Base-by-base conservation (phyloP, 2,329 filamentous ascomycete genomes). In the Alternaria triticimaculans region DNA sequence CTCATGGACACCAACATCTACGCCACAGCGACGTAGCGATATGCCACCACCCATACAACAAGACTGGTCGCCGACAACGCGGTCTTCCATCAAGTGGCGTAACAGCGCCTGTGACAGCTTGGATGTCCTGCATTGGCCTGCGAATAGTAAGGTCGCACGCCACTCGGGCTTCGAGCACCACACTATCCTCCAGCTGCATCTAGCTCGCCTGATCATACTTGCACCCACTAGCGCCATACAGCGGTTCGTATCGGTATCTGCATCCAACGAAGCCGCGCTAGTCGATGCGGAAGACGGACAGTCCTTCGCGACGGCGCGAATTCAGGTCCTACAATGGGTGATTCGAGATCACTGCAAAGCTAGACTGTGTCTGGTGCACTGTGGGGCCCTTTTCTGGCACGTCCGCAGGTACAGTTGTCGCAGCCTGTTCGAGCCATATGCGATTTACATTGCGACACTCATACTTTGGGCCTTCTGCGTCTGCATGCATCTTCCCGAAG, bases 121-220 rank as follows among this genome's bases (percentile, higher is more conserved):
- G 3, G 87, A 89, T 60, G 82, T 88, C 2, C 78, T 89, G 3
- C 86, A 89, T 68, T 88, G 87, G 87, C 81, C 83, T 18, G 87
- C 87, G 3, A 87, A 87, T 65, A 84, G 81, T 45, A 82, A 81
- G 0, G 83, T 86, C 28, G 84, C 84, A 5, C 81, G 82, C 53
- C 76, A 82, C 1, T 79, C 81, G 1, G 87, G 86, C 0, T 77
- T 84, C 6, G 86, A 88, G 62, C 85, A 87, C 61, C 82, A 85
- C 3, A 87, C 84, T 2, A 80, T 89, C 0, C 72, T 88, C 7
- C 86, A 88, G 66, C 80, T 89, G 4, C 87, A 89, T 66, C 73
- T 85, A 2, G 83, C 87, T 0, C 81, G 87, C 2, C 80, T 88
- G 2, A 76, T 88, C 0, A 74, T 89, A 2, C 80, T 88, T 0